These are phyloP conservation scores for Aurantiochytrium sp. DNA, from an alignment of 108 stramenopile genomes.

Conservation along the genomic window DNA sequence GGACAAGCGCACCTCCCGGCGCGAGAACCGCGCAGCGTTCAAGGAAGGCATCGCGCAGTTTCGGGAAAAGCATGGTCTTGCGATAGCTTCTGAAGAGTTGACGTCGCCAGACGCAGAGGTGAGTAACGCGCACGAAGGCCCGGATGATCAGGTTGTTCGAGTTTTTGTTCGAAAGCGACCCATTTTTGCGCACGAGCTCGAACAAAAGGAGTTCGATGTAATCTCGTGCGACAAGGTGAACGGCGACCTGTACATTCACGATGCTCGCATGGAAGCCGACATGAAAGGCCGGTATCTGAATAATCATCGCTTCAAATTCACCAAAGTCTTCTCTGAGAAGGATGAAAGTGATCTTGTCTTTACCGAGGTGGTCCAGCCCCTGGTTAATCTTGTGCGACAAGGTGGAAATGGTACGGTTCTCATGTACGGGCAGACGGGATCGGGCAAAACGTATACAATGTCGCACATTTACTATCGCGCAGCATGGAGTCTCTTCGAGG, in stretches of 20 bases:
- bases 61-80: neutral
- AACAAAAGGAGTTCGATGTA: conserved; percentile 4
- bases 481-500: neutral
- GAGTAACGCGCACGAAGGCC: neutral
- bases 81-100: neutral
- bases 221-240: neutral
- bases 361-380: neutral
- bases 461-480: conserved; percentile 3
- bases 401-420: neutral
- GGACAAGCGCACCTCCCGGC: neutral
- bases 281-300: neutral
- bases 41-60: neutral
- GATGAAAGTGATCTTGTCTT: neutral
- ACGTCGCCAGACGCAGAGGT: neutral
- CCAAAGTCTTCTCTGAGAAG: neutral
- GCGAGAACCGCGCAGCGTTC: neutral
- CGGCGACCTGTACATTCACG: neutral
- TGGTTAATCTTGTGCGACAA: neutral
- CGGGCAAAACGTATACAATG: conserved; percentile 2
- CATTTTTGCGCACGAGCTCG: neutral
- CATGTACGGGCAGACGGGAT: conserved; percentile 2
- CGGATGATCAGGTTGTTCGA: neutral
- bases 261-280: neutral
- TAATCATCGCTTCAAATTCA: neutral
- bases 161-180: neutral